A percentile compares a stretch with the other conserved stretches of the same genome.
These are phyloP conservation scores for Candida incommunis DNA, from an alignment of 805 yeast species.

Conservation along the genomic window DNA sequence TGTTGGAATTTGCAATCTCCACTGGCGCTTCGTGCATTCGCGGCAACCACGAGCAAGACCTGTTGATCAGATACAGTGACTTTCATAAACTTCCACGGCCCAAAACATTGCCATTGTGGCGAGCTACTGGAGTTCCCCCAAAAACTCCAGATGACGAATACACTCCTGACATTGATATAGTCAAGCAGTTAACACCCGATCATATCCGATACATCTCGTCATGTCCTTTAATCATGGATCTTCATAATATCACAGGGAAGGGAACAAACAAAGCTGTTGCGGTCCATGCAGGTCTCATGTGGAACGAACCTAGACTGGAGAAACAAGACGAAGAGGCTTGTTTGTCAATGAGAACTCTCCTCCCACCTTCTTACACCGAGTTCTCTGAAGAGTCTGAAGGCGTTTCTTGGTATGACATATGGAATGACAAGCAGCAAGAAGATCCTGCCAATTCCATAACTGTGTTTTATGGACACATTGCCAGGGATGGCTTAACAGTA, in stretches of 20 bases:
- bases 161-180: constrained; percentile 30
- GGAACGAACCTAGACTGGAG: constrained; percentile 38
- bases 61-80: constrained; percentile 49
- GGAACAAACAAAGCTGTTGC: constrained; percentile 34
- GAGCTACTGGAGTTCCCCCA: constrained; percentile 2
- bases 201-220: constrained; percentile 47
- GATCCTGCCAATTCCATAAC: constrained; percentile 12
- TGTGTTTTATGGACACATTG: constrained; percentile 84
- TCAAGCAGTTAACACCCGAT: constrained; percentile 38
- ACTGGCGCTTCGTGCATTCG: constrained; percentile 56
- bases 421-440: constrained; percentile 31
- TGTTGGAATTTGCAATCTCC: constrained; percentile 49
- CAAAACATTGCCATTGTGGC: constrained; percentile 4
- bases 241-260: constrained; percentile 39
- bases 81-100: constrained; percentile 32
- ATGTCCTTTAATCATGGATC: constrained; percentile 48
- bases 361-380: constrained; percentile 46
- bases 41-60: constrained; percentile 79
- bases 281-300: constrained; percentile 72
- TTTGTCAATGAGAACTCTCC: constrained; percentile 53
- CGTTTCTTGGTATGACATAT: constrained; percentile 45
- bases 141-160: constrained; percentile 12
- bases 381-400: constrained; percentile 35
- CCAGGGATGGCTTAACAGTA: constrained; percentile 56
- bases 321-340: constrained; percentile 50